phyloP scores from a whole-genome alignment of 169 alveolate genomes.

The Plasmodium gaboni region DNA sequence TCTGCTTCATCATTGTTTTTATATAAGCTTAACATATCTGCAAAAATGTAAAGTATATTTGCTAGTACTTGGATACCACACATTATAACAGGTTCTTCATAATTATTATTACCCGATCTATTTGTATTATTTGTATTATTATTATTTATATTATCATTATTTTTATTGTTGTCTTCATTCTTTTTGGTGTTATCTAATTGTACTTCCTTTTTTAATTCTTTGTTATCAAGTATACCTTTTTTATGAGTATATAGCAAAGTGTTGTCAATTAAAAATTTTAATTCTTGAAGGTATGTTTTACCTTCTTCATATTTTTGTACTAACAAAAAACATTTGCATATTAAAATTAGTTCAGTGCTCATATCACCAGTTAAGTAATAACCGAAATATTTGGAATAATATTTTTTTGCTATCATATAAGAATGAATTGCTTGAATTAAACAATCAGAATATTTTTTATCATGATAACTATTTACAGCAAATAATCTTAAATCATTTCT shows the following conservation, averaged over 20 bases:
- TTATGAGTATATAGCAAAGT: conserved; percentile 83
- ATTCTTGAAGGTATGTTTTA: conserved; percentile 82
- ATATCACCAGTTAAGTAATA: conserved; percentile 84
- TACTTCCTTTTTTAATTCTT: conserved; percentile 29
- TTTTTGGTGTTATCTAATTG: neutral
- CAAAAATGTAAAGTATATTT: conserved; percentile 77
- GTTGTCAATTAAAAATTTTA: conserved; percentile 87
- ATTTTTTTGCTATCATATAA: conserved; percentile 79
- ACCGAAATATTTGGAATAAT: conserved; percentile 79
- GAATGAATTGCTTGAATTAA: conserved; percentile 81
- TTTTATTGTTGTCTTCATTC: neutral
- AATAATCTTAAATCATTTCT: conserved; percentile 78
- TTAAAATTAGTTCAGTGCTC: conserved; percentile 88
- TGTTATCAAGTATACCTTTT: conserved; percentile 42
- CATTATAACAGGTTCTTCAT: conserved; percentile 77
- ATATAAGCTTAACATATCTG: conserved; percentile 79
- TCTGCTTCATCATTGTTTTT: conserved; percentile 78
- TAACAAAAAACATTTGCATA: conserved; percentile 88
- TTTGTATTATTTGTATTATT: too few species aligned
- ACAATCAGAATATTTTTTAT: conserved; percentile 80
- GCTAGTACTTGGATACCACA: conserved; percentile 80
- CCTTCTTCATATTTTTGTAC: conserved; percentile 85
- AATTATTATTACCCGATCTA: conserved; percentile 4
- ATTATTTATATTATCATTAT: conserved; percentile 6
- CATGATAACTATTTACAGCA: conserved; percentile 79